phyloP scores from a whole-genome alignment of 1,284 basidiomycete genomes.

The Prillingera fragicola region DNA sequence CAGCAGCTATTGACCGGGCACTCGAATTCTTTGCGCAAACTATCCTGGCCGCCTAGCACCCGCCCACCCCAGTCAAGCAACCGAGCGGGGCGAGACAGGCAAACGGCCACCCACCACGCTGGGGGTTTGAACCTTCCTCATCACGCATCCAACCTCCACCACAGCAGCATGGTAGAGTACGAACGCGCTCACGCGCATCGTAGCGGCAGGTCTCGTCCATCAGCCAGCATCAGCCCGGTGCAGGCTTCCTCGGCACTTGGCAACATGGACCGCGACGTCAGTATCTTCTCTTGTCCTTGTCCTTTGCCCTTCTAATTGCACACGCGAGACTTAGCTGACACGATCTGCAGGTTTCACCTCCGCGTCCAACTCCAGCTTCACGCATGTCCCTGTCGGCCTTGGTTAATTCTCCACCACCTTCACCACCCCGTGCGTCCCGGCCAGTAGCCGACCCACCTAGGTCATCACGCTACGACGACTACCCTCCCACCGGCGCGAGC shows the following conservation, averaged over 20 bases:
- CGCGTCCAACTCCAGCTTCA: conserved; percentile 24
- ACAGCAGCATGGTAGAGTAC: conserved; percentile 11
- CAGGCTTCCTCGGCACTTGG: conserved; percentile 4
- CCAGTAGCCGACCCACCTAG: conserved; percentile 1
- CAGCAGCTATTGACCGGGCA: too few relatives aligned
- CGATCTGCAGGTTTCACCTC: too few relatives aligned
- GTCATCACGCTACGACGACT: conserved; percentile 3
- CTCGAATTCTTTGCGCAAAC: too few relatives aligned
- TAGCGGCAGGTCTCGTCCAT: conserved; percentile 8
- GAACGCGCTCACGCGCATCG: conserved; percentile 4
- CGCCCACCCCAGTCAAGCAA: too few relatives aligned
- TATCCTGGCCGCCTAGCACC: too few relatives aligned
- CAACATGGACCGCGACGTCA: conserved; percentile 11
- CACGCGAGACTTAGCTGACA: too few relatives aligned
- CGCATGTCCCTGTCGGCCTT: conserved; percentile 38
- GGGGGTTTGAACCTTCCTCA: background rate
- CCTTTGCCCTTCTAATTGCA: too few relatives aligned
- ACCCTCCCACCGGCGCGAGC: background rate
- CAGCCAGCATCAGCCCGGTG: conserved; percentile 10
- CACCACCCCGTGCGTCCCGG: conserved; percentile 8
- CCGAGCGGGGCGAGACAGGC: too few relatives aligned
- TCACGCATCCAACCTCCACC: background rate
- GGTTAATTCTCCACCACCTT: conserved; percentile 36
- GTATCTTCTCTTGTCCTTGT: too few relatives aligned
- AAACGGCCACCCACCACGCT: too few relatives aligned